phyloP scores from a whole-genome alignment of 441 rosid genomes.

The Rhodomyrtus psidioides region DNA sequence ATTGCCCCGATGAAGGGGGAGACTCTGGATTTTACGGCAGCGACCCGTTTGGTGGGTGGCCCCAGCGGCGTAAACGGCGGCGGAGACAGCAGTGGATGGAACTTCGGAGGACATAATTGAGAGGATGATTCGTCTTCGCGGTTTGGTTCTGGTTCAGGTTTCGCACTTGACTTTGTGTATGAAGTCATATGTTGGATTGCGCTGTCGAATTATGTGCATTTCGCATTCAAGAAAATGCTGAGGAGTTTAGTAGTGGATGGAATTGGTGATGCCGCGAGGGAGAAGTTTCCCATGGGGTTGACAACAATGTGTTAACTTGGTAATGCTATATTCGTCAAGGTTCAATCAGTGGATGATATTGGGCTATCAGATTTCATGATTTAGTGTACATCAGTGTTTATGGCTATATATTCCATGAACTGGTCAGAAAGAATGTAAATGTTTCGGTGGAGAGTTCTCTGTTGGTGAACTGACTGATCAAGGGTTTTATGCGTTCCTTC shows the following conservation, averaged over 20 bases:
- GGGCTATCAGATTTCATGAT: neutral
- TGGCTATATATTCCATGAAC: neutral
- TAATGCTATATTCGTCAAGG: neutral
- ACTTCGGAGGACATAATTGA: conserved; percentile 43
- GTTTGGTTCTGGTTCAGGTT: conserved; percentile 32
- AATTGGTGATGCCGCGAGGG: conserved; percentile 30
- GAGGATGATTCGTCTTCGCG: conserved; percentile 48
- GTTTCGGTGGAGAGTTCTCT: neutral
- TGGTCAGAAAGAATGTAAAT: neutral
- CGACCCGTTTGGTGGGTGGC: conserved; percentile 10
- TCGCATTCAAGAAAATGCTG: conserved; percentile 63
- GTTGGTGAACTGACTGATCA: neutral
- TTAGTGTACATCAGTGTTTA: neutral
- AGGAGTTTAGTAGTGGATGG: conserved; percentile 25
- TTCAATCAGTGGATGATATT: neutral
- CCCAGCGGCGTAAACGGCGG: conserved; percentile 25
- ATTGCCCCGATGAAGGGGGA: conserved; percentile 38
- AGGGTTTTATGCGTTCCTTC: neutral
- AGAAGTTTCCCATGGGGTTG: conserved; percentile 41
- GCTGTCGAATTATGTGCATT: conserved; percentile 72
- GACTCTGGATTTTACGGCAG: conserved; percentile 51
- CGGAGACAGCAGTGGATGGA: conserved; percentile 40
- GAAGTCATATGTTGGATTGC: conserved; percentile 93
- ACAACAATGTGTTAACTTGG: conserved; percentile 31
- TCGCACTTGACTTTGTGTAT: conserved; percentile 66